These are phyloP conservation scores for Phylloporus sp. DNA, from an alignment of 1,284 basidiomycete species.

Conservation along the genomic window DNA sequence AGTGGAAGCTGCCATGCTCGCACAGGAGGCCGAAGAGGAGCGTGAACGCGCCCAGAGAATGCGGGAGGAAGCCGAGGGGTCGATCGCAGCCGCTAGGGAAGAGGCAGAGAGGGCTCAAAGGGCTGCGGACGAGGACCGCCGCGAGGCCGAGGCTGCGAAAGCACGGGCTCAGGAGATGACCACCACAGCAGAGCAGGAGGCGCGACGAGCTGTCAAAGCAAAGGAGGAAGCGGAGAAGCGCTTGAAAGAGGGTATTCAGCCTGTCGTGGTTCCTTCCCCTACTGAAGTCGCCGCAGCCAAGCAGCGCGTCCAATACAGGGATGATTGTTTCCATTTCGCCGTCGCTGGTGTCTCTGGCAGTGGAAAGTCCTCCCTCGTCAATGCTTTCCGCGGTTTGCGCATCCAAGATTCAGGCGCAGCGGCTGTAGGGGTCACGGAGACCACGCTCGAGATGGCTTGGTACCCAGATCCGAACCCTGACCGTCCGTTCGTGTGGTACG, in stretches of 20 bases:
- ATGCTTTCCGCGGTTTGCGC: constrained; percentile 25
- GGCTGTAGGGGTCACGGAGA: constrained; percentile 26
- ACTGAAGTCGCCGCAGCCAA: constrained; percentile 18
- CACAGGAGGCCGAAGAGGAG: constrained; percentile 23
- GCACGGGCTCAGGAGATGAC: constrained; percentile 19
- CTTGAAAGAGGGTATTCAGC: constrained; percentile 27
- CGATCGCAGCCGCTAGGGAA: constrained; percentile 15
- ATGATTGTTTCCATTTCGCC: constrained; percentile 22
- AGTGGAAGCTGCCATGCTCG: no score
- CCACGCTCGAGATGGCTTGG: constrained; percentile 19
- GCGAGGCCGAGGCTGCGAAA: constrained; percentile 20
- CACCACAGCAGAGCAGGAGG: constrained; percentile 20
- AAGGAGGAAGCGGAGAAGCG: constrained; percentile 23
- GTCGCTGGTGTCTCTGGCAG: constrained; percentile 27
- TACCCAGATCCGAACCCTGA: constrained; percentile 24
- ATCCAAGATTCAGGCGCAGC: constrained; percentile 20
- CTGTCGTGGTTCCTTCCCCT: constrained; percentile 20
- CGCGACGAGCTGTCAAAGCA: constrained; percentile 9
- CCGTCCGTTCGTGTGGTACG: constrained; percentile 27
- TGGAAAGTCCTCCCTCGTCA: constrained; percentile 29
- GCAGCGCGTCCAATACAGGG: constrained; percentile 16
- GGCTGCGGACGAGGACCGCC: constrained; percentile 24
- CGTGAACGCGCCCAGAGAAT: constrained; percentile 18
- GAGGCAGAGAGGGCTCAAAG: constrained; percentile 22
- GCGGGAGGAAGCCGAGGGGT: constrained; percentile 14